Percentiles rank a stretch among this genome's conserved stretches.
These are phyloP conservation scores for Mallotus japonicus DNA, from an alignment of 441 rosid genomes.

Conservation along the genomic window DNA sequence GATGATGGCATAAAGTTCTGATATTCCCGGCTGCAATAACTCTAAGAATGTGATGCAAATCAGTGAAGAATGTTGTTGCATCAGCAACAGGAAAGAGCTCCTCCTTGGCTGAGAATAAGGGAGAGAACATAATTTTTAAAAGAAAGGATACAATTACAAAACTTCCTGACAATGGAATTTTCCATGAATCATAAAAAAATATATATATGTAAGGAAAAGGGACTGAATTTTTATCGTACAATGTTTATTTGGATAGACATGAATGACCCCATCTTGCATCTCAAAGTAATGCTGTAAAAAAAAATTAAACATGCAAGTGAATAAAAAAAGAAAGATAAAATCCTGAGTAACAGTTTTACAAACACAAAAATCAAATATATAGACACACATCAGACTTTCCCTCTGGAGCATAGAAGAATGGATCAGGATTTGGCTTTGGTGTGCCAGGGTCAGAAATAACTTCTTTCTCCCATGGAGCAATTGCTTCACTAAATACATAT, in stretches of 20 bases:
- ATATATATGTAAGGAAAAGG: background rate
- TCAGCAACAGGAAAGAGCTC: slow-evolving; percentile 96
- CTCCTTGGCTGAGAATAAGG: slow-evolving; percentile 50
- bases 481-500: slow-evolving; percentile 75
- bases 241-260: slow-evolving; percentile 78
- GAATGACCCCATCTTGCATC: slow-evolving; percentile 96
- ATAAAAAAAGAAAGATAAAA: slow-evolving; percentile 9
- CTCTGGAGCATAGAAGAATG: slow-evolving; percentile 70
- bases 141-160: background rate
- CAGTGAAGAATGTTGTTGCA: slow-evolving; percentile 94
- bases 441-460: slow-evolving; percentile 93
- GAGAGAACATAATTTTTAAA: slow-evolving; percentile 10
- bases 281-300: slow-evolving; percentile 77
- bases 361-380: background rate
- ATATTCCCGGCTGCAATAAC: slow-evolving; percentile 93
- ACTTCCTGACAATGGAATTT: background rate
- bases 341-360: background rate
- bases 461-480: slow-evolving; percentile 98
- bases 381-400: slow-evolving; percentile 76
- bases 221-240: slow-evolving; percentile 42
- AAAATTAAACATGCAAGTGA: slow-evolving; percentile 22
- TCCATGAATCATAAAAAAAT: slow-evolving; percentile 11
- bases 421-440: slow-evolving; percentile 88
- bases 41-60: slow-evolving; percentile 80
- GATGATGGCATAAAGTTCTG: slow-evolving; percentile 88